These are phyloP conservation scores for Lepidopterella palustris DNA, from an alignment of 495 filamentous ascomycete species.

Conservation along the genomic window DNA sequence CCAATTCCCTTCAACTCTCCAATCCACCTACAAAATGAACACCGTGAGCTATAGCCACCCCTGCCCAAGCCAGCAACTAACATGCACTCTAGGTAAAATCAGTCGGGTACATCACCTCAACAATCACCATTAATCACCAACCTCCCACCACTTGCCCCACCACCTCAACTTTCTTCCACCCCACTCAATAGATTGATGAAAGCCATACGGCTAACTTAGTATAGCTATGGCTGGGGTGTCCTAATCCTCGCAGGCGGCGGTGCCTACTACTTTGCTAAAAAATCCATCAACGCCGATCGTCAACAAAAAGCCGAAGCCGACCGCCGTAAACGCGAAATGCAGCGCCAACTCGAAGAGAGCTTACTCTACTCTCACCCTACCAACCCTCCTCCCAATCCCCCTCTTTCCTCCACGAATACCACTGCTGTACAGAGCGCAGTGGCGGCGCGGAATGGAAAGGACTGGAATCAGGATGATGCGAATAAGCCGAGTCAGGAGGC, in stretches of 20 bases:
- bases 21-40: too few species aligned
- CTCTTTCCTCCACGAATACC: not conserved
- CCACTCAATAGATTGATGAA: not conserved
- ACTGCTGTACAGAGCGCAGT: not conserved
- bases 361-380: too few species aligned
- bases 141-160: not conserved
- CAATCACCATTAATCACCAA: not conserved
- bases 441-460: conserved; percentile 6
- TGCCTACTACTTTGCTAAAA: conserved; percentile 95
- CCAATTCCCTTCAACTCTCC: too few species aligned
- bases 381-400: not conserved
- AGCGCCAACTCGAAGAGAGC: conserved; percentile 25
- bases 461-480: conserved; percentile 46
- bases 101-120: conserved; percentile 19
- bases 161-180: not conserved
- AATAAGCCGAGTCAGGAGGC: conserved; percentile 75
- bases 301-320: conserved; percentile 62
- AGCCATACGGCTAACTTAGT: not conserved
- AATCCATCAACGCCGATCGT: conserved; percentile 84
- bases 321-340: conserved; percentile 15
- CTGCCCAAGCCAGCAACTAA: too few species aligned
- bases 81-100: not conserved
- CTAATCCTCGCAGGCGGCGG: conserved; percentile 81
- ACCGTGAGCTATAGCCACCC: too few species aligned
- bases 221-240: conserved; percentile 66